phyloP scores from a whole-genome alignment of 495 filamentous ascomycete species.

The Talaromyces liani region DNA sequence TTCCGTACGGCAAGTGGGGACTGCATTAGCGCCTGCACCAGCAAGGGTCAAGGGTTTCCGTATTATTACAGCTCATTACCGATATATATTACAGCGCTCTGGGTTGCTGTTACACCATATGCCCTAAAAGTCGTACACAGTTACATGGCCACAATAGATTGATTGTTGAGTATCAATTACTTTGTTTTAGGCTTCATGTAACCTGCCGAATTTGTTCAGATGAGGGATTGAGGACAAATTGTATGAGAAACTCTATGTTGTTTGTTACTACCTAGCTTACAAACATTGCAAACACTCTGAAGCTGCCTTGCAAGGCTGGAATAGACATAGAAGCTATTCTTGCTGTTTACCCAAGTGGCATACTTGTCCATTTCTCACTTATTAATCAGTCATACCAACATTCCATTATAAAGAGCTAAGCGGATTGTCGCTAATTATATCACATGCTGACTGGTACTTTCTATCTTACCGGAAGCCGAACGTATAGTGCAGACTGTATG shows the following conservation, averaged over 20 bases:
- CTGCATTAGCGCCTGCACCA: not conserved
- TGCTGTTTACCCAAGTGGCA: not conserved
- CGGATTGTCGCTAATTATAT: not conserved
- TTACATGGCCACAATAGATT: not conserved
- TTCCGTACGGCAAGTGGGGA: not conserved
- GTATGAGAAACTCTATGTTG: not conserved
- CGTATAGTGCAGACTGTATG: not conserved
- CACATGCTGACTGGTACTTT: not conserved
- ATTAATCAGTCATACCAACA: not conserved
- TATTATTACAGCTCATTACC: not conserved
- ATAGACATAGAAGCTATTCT: not conserved
- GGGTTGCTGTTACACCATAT: not conserved
- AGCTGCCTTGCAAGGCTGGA: not conserved
- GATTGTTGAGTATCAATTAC: not conserved
- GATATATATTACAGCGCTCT: not conserved
- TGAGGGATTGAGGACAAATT: not conserved
- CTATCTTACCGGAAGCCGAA: not conserved
- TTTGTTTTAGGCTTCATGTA: not conserved
- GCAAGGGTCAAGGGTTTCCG: not conserved
- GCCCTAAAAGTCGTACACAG: not conserved
- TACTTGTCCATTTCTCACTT: not conserved
- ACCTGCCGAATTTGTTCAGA: not conserved
- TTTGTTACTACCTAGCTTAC: not conserved
- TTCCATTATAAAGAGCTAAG: not conserved
- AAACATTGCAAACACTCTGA: not conserved